Percentiles rank a stretch among this genome's conserved stretches.
Evolutionary conservation across 2,329 filamentous ascomycete species (phyloP).

Genomic region (Penicillium corylophilum): DNA sequence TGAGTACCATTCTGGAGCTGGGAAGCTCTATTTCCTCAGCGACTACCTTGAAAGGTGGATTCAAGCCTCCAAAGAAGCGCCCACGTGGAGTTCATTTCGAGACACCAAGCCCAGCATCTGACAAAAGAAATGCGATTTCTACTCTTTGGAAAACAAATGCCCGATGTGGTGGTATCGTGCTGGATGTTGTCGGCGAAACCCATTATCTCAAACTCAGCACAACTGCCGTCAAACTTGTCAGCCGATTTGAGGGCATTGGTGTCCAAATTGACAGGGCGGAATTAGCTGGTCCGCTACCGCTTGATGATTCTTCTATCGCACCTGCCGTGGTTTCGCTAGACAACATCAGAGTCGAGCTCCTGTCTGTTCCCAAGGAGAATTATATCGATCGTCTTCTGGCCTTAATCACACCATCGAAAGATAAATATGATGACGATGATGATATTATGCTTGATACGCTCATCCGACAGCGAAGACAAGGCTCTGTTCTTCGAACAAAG

Average conservation of each 20-base stretch:
- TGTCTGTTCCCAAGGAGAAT: conserved; percentile 68
- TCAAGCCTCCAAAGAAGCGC: conserved; percentile 31
- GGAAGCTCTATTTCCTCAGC: conserved; percentile 79
- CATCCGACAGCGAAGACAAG: conserved; percentile 80
- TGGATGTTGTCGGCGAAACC: conserved; percentile 74
- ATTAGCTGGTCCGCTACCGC: conserved; percentile 67
- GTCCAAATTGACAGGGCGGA: conserved; percentile 74
- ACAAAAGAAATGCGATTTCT: conserved; percentile 13
- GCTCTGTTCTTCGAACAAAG: conserved; percentile 72
- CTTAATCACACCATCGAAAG: conserved; percentile 85
- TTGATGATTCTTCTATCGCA: conserved; percentile 47
- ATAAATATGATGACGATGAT: conserved; percentile 84
- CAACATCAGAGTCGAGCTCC: conserved; percentile 70
- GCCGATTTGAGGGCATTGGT: conserved; percentile 69
- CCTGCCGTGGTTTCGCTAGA: conserved; percentile 63
- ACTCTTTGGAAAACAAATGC: conserved; percentile 65
- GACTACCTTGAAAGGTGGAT: conserved; percentile 50
- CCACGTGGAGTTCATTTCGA: conserved; percentile 60
- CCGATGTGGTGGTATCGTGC: conserved; percentile 71
- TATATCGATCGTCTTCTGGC: conserved; percentile 81
- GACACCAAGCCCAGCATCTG: conserved; percentile 36
- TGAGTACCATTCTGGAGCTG: conserved; percentile 87
- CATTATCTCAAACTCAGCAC: conserved; percentile 74
- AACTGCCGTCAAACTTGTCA: conserved; percentile 77
- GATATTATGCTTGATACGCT: conserved; percentile 95